phyloP scores from a whole-genome alignment of 176 grass and related monocot species.

The Aegilops umbellulata region DNA sequence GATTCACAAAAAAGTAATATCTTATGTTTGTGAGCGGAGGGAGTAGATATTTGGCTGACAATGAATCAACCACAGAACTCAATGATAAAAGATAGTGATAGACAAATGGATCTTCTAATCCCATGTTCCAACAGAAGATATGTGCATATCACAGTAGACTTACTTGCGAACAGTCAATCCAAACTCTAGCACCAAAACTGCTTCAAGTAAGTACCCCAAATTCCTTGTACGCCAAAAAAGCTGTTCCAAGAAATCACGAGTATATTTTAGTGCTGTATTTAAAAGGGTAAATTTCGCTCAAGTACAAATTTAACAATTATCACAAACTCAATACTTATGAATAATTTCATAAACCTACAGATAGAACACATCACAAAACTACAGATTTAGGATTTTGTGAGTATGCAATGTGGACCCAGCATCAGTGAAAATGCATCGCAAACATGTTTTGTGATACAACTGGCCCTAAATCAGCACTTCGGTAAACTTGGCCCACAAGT shows the following conservation, averaged over 20 bases:
- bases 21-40: too few relatives aligned
- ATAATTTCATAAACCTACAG: neutral
- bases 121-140: conserved; percentile 2
- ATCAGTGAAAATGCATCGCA: neutral
- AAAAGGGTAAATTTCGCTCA: neutral
- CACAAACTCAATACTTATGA: neutral
- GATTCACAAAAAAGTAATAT: too few relatives aligned
- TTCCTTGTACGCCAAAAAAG: conserved; percentile 93
- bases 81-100: conserved; percentile 4
- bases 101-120: neutral
- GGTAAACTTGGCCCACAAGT: neutral
- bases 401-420: neutral
- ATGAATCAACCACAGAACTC: conserved; percentile 5
- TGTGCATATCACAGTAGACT: conserved; percentile 11
- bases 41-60: conserved; percentile 7
- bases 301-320: neutral
- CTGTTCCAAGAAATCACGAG: conserved; percentile 49
- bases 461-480: neutral
- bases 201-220: conserved; percentile 83
- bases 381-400: neutral
- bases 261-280: conserved; percentile 23
- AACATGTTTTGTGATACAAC: neutral
- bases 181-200: conserved; percentile 92
- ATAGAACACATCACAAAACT: neutral
- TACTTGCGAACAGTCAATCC: conserved; percentile 86